Percentiles rank a stretch among this genome's conserved stretches.
These are phyloP conservation scores for Entomortierella parvispora DNA, from an alignment of 192 early-diverging fungal genomes.

Conservation along the genomic window DNA sequence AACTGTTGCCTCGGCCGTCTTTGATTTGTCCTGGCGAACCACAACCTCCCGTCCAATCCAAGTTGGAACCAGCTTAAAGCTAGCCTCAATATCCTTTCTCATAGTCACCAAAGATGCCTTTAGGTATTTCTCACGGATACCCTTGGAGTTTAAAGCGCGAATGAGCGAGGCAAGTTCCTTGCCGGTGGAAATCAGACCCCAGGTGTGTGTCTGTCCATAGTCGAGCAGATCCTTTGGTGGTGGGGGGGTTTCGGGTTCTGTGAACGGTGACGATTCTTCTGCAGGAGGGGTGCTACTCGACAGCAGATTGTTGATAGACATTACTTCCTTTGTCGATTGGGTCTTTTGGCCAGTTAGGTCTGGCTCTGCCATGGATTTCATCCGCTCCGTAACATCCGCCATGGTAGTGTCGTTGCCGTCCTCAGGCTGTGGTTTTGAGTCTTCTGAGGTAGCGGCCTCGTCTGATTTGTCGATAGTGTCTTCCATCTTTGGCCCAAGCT, in stretches of 20 bases:
- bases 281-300: background rate
- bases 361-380: slow-evolving; percentile 39
- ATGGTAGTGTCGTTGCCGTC: slow-evolving; percentile 8
- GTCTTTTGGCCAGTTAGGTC: slow-evolving; percentile 15
- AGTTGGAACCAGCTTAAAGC: slow-evolving; percentile 14
- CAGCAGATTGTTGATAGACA: slow-evolving; percentile 32
- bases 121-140: slow-evolving; percentile 26
- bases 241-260: background rate
- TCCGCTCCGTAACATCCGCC: slow-evolving; percentile 34
- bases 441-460: background rate
- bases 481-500: slow-evolving; percentile 15
- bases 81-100: slow-evolving; percentile 46
- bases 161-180: slow-evolving; percentile 37
- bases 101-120: slow-evolving; percentile 36
- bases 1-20: slow-evolving; percentile 28
- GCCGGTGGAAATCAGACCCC: slow-evolving; percentile 41
- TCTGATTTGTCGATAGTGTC: background rate
- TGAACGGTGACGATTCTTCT: background rate
- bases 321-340: slow-evolving; percentile 5
- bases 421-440: background rate
- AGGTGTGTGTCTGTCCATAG: slow-evolving; percentile 41
- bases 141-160: slow-evolving; percentile 41
- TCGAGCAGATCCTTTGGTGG: slow-evolving; percentile 30
- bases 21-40: slow-evolving; percentile 12
- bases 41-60: slow-evolving; percentile 24